A percentile compares a stretch with the other conserved stretches of the same genome.
These are phyloP conservation scores for Amanita jacksonii DNA, from an alignment of 768 basidiomycete genomes.

Conservation along the genomic window DNA sequence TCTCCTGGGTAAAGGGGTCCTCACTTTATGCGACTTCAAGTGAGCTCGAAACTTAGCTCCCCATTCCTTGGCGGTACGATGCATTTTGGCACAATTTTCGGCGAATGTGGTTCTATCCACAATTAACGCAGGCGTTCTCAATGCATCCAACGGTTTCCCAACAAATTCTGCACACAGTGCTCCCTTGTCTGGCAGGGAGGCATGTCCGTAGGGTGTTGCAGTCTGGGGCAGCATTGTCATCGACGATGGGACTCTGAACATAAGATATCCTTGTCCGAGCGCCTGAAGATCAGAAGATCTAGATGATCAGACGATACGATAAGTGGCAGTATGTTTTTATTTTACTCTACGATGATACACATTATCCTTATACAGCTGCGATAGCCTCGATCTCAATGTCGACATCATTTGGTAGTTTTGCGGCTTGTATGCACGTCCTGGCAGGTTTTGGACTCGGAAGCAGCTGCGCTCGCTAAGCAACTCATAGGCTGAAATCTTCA, in stretches of 20 bases:
- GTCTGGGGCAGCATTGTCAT: constrained; percentile 17
- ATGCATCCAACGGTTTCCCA: constrained; percentile 41
- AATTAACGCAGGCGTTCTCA: constrained; percentile 72
- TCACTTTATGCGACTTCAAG: constrained; percentile 77
- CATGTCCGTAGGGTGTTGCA: constrained; percentile 15
- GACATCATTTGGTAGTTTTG: constrained; percentile 56
- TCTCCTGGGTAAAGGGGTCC: background rate
- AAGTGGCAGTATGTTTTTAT: too few species aligned
- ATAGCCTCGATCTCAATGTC: constrained; percentile 69
- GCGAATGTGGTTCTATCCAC: constrained; percentile 68
- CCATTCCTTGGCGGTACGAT: constrained; percentile 52
- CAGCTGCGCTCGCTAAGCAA: constrained; percentile 19
- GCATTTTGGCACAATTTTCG: constrained; percentile 68
- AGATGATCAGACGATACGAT: too few species aligned
- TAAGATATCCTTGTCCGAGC: too few species aligned
- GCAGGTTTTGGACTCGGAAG: constrained; percentile 57
- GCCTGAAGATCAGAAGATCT: too few species aligned
- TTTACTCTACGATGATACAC: too few species aligned
- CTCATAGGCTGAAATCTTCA: background rate
- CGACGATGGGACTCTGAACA: background rate
- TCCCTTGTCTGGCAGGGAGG: constrained; percentile 32
- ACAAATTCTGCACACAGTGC: constrained; percentile 44
- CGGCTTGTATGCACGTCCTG: constrained; percentile 68
- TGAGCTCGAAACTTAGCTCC: constrained; percentile 72
- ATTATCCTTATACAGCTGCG: constrained; percentile 27